These are phyloP conservation scores for Pyrus pyrifolia DNA, from an alignment of 306 rosid genomes.

Conservation along the genomic window DNA sequence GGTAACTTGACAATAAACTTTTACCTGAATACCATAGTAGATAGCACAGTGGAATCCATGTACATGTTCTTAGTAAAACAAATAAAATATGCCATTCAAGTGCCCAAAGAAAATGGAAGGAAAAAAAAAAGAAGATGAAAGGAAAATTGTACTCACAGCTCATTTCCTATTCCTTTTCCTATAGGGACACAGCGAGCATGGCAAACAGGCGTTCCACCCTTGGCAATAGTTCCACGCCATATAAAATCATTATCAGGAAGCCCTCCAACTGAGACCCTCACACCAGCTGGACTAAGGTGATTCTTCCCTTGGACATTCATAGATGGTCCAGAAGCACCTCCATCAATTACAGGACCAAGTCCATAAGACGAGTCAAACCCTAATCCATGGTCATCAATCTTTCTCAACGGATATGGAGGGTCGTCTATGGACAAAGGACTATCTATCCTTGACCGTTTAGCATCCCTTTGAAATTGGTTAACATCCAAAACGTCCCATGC, in stretches of 20 bases:
- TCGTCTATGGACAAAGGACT: constrained; percentile 51
- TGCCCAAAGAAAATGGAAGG: background rate
- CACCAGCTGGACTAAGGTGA: constrained; percentile 50
- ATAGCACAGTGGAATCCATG: background rate
- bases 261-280: constrained; percentile 45
- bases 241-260: constrained; percentile 61
- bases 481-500: constrained; percentile 79
- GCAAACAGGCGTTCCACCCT: constrained; percentile 98
- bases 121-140: background rate
- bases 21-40: background rate
- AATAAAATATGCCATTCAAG: background rate
- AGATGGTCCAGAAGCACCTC: constrained; percentile 36
- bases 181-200: constrained; percentile 89
- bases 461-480: constrained; percentile 68
- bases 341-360: constrained; percentile 36
- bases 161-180: constrained; percentile 75
- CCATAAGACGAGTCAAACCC: constrained; percentile 54
- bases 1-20: background rate
- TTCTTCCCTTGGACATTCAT: constrained; percentile 45
- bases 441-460: constrained; percentile 73
- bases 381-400: constrained; percentile 46
- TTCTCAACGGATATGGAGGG: constrained; percentile 49
- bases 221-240: constrained; percentile 94
- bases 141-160: constrained; percentile 68
- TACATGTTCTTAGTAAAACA: background rate